These are phyloP conservation scores for Crithidia sp. DNA, from an alignment of 208 protist species.

Conservation along the genomic window DNA sequence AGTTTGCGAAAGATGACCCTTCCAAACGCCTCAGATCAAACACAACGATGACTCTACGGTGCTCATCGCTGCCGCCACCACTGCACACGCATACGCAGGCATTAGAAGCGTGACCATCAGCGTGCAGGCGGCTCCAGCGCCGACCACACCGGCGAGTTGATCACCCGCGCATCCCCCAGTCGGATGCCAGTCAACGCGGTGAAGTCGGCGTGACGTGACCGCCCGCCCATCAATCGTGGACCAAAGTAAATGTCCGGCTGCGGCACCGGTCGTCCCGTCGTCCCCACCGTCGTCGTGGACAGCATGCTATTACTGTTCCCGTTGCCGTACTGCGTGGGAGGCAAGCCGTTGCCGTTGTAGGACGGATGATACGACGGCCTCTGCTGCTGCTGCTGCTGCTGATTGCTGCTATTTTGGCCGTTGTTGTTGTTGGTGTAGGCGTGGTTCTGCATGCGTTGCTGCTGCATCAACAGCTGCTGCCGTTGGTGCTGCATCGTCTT, in stretches of 20 bases:
- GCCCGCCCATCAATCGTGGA: background rate
- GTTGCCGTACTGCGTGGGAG: background rate
- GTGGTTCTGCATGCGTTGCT: background rate
- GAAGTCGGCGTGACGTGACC: background rate
- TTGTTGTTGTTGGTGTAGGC: background rate
- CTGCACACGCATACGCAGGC: background rate
- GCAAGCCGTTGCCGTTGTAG: background rate
- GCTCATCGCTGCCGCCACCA: too few species aligned
- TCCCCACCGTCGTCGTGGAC: background rate
- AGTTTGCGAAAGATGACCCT: too few species aligned
- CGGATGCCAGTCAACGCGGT: constrained; percentile 6
- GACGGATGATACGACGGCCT: background rate
- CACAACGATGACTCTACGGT: too few species aligned
- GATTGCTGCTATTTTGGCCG: background rate
- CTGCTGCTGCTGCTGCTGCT: background rate
- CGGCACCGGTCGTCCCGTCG: constrained; percentile 1
- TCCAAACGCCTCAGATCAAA: too few species aligned
- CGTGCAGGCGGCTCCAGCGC: background rate
- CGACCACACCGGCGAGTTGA: constrained; percentile 20
- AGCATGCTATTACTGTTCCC: background rate
- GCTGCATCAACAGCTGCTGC: background rate
- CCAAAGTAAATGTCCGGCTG: constrained; percentile 22
- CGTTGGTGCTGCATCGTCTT: constrained; percentile 8
- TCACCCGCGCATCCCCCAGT: constrained; percentile 9
- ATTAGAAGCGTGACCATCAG: background rate